phyloP scores from a whole-genome alignment of 495 filamentous ascomycete genomes.

The Cenococcum geophilum region DNA sequence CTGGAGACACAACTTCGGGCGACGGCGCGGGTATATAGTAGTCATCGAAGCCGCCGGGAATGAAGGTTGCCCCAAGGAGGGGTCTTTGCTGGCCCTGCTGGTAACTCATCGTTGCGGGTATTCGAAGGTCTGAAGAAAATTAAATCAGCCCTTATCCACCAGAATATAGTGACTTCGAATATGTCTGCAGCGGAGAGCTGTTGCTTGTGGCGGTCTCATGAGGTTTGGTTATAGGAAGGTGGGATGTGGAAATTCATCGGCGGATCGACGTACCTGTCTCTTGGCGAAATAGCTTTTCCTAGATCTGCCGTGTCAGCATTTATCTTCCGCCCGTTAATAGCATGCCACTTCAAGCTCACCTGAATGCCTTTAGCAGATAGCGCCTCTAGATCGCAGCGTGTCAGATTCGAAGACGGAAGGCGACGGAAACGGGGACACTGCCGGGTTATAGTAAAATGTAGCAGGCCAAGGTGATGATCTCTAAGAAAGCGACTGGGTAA shows the following conservation, averaged over 20 bases:
- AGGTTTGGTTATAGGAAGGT: not conserved
- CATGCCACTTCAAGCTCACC: no score
- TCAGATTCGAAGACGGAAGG: not conserved
- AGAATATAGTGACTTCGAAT: not conserved
- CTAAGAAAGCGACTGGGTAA: not conserved
- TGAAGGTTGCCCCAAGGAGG: slow-evolving; percentile 73
- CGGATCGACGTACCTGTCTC: slow-evolving; percentile 10
- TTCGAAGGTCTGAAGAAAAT: slow-evolving; percentile 6
- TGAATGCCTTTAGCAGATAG: no score
- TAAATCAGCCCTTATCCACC: slow-evolving; percentile 24
- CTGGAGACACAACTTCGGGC: slow-evolving; percentile 69
- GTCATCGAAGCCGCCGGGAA: slow-evolving; percentile 82
- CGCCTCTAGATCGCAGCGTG: no score
- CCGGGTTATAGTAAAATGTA: not conserved
- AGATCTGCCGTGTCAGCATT: no score
- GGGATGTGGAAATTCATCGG: not conserved
- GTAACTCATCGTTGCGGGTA: slow-evolving; percentile 27
- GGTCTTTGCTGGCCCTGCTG: slow-evolving; percentile 20
- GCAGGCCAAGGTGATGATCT: not conserved
- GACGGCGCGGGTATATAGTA: slow-evolving; percentile 63
- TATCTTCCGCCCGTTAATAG: no score
- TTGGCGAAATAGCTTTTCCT: slow-evolving; percentile 1
- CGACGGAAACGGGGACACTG: not conserved
- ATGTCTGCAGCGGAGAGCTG: not conserved
- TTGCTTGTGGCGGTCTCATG: slow-evolving; percentile 10